Conservation (phyloP, 371 early-diverging fungal genomes). For the Coemansia sp. region DNA sequence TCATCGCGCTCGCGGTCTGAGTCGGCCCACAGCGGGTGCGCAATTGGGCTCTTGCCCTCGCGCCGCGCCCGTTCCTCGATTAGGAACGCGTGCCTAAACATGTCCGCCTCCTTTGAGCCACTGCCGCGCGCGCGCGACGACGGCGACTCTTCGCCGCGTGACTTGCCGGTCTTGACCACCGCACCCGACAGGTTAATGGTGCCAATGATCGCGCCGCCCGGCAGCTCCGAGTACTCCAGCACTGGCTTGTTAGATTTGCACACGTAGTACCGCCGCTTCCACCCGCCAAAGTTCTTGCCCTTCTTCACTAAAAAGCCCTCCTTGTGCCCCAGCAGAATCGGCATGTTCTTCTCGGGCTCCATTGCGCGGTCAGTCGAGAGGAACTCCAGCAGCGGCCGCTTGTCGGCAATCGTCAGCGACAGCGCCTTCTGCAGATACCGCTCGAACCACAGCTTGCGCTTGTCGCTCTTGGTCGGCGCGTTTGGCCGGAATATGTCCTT, state of each 20-base stretch:
- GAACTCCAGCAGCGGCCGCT: conserved; percentile 72
- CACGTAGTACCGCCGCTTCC: conserved; percentile 75
- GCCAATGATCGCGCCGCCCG: conserved; percentile 44
- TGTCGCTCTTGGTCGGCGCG: conserved; percentile 68
- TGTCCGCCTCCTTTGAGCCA: conserved; percentile 49
- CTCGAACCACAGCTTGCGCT: conserved; percentile 74
- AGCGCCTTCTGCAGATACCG: conserved; percentile 71
- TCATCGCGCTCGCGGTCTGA: conserved; percentile 82
- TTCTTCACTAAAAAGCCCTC: conserved; percentile 82
- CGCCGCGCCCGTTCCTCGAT: conserved; percentile 69
- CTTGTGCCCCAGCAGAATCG: conserved; percentile 57
- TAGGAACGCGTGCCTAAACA: conserved; percentile 73
- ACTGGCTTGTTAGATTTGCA: conserved; percentile 60
- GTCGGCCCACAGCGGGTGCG: conserved; percentile 84
- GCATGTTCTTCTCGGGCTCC: conserved; percentile 39
- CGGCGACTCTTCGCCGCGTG: conserved; percentile 15
- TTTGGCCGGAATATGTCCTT: conserved; percentile 69
- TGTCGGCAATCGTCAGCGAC: conserved; percentile 60
- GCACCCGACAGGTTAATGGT: conserved; percentile 43
- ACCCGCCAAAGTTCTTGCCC: conserved; percentile 83
- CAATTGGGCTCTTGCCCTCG: conserved; percentile 57
- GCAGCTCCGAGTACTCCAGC: conserved; percentile 74
- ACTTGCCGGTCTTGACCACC: conserved; percentile 46
- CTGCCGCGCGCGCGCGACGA: conserved; percentile 22
- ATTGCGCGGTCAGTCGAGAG: conserved; percentile 68